Percentiles rank a stretch among this genome's conserved stretches.
phyloP scores from a whole-genome alignment of 192 early-diverging fungal genomes.

The Coemansia sp. region DNA sequence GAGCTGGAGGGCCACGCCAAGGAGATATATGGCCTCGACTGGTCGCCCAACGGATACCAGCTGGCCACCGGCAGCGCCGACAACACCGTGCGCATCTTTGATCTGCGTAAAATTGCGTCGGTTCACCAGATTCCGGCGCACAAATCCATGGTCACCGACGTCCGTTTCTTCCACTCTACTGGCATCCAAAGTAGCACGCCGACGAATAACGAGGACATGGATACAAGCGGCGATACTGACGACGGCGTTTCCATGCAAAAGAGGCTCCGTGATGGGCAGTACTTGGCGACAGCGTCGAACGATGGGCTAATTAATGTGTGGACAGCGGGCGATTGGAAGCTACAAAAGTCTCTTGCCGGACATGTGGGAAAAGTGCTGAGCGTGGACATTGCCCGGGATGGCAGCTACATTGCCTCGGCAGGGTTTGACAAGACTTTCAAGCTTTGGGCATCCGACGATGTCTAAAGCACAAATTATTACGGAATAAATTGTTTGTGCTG shows the following conservation, averaged over 20 bases:
- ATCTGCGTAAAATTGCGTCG: constrained; percentile 59
- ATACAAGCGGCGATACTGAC: constrained; percentile 15
- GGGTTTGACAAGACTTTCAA: constrained; percentile 96
- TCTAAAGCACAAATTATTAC: constrained; percentile 3
- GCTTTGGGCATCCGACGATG: constrained; percentile 69
- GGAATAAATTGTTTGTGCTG: no score
- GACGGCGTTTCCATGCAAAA: background rate
- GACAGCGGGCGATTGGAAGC: constrained; percentile 91
- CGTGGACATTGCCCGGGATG: constrained; percentile 78
- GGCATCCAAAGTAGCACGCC: background rate
- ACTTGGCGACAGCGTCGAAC: constrained; percentile 77
- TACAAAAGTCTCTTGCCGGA: constrained; percentile 82
- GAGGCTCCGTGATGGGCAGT: constrained; percentile 64
- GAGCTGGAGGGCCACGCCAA: constrained; percentile 89
- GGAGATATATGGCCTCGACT: constrained; percentile 85
- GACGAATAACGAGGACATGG: constrained; percentile 14
- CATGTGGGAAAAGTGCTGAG: constrained; percentile 89
- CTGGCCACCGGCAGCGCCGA: constrained; percentile 90
- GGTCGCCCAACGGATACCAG: constrained; percentile 91
- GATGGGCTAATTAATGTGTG: constrained; percentile 93
- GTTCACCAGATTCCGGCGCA: constrained; percentile 78
- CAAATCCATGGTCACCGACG: constrained; percentile 81
- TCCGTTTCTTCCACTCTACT: constrained; percentile 61
- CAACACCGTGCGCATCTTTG: constrained; percentile 90
- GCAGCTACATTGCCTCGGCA: constrained; percentile 79